Base-by-base conservation (phyloP, 2,329 filamentous ascomycete species). In the Penicillium sp. region DNA sequence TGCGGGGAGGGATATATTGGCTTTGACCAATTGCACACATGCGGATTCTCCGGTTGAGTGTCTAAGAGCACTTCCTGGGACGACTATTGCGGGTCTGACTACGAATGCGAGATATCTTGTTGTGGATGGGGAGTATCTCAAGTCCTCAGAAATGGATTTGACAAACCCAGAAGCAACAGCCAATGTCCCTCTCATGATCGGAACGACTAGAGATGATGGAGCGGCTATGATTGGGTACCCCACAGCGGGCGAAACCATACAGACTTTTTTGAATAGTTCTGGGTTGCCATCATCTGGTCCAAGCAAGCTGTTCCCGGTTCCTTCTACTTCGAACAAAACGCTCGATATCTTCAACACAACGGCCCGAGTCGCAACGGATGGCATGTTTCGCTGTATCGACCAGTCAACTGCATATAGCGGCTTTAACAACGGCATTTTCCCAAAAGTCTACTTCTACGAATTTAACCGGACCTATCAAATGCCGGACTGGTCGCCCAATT, bases 331-430 rank as follows among this genome's bases (percentile, higher is more conserved):
- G 3, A 82, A 84, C 42, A 51, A 75, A 7, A 84, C 82, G 0
- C 74, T 82, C 6, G 77, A 83, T 52, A 73, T 83, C 2, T 85
- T 80, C 74, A 84, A 83, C 53, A 73, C 80, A 27, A 77, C 77
- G 17, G 72, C 79, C 6, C 79, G 79, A 5, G 71, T 85, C 33
- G 77, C 80, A 2, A 85, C 83, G 2, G 83, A 86, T 64, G 80
- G 76, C 45, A 77, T 79, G 7, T 85, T 85, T 73, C 79, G 82
- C 50, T 86, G 84, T 64, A 70, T 82, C 44, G 81, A 84, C 62
- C 77, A 85, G 65, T 82, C 82, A 4, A 85, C 83, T 2, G 79
- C 79, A 6, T 80, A 79, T 60, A 73, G 80, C 0, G 81, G 77
- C 2, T 68, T 78, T 0, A 51, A 55, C 13, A 76, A 73, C 13